phyloP scores from a whole-genome alignment of 768 basidiomycete species.

The Mycena albidolilacea region DNA sequence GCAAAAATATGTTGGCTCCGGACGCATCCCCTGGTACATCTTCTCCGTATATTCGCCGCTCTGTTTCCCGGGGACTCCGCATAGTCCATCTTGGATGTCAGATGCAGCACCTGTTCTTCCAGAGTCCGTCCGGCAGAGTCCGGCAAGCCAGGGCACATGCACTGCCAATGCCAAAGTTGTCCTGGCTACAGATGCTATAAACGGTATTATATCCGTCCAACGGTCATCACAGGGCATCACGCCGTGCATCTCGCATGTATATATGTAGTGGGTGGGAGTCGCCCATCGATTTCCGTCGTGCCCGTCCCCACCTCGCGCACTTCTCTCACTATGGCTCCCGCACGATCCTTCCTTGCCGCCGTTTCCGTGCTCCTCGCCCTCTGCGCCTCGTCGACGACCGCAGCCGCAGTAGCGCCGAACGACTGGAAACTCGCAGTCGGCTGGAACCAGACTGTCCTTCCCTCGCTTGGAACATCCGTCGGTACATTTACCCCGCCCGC shows the following conservation, averaged over 20 bases:
- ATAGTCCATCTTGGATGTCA: neutral
- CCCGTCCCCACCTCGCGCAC: neutral
- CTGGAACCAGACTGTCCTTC: slow-evolving; percentile 38
- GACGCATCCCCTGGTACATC: neutral
- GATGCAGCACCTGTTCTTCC: neutral
- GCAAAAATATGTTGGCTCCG: too few species aligned
- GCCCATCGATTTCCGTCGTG: neutral
- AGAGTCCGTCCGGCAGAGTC: neutral
- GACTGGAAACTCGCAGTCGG: slow-evolving; percentile 32
- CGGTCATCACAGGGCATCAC: slow-evolving; percentile 7
- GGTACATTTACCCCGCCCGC: slow-evolving; percentile 34
- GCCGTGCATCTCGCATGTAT: slow-evolving; percentile 7
- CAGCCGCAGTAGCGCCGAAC: slow-evolving; percentile 1
- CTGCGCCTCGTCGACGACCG: slow-evolving; percentile 11
- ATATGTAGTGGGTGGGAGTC: slow-evolving; percentile 1
- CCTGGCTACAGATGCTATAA: slow-evolving; percentile 16
- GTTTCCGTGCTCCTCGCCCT: slow-evolving; percentile 6
- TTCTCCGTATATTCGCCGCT: neutral
- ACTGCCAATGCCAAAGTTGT: slow-evolving; percentile 9
- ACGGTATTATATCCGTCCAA: slow-evolving; percentile 14
- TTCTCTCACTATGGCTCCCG: slow-evolving; percentile 10
- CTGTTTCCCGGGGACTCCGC: neutral
- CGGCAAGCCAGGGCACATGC: neutral
- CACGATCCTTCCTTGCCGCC: slow-evolving; percentile 17
- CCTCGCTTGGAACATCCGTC: slow-evolving; percentile 24